These are phyloP conservation scores for Wickerhamomyces ciferrii DNA, from an alignment of 805 yeast species.

Conservation along the genomic window DNA sequence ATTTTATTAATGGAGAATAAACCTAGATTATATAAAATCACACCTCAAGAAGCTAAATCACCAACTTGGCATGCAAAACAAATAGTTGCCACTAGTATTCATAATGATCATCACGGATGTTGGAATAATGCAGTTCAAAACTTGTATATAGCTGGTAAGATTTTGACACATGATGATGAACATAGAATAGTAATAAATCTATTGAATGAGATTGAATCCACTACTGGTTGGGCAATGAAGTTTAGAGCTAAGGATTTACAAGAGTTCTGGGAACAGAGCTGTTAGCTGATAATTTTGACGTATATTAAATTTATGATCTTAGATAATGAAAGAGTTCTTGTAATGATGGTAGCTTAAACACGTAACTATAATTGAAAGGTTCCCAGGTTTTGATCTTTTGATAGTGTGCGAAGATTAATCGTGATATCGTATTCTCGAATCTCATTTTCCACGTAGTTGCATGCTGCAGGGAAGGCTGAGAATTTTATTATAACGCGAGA, in stretches of 20 bases:
- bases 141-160: constrained; percentile 18
- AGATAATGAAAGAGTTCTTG: too few species aligned
- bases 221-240: constrained; percentile 29
- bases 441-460: too few species aligned
- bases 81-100: constrained; percentile 14
- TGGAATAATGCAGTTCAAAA: constrained; percentile 20
- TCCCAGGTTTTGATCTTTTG: too few species aligned
- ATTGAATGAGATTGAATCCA: constrained; percentile 21
- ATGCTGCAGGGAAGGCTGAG: too few species aligned
- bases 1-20: constrained; percentile 34
- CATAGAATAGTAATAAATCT: constrained; percentile 24
- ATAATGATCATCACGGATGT: constrained; percentile 19
- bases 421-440: too few species aligned
- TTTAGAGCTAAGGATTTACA: constrained; percentile 23
- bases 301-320: too few species aligned
- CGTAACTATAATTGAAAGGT: too few species aligned
- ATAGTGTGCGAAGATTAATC: too few species aligned
- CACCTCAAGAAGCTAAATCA: constrained; percentile 11
- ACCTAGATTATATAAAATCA: constrained; percentile 29
- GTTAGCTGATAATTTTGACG: neutral
- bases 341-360: too few species aligned
- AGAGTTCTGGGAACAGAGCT: constrained; percentile 21
- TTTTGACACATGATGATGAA: constrained; percentile 19
- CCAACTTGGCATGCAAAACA: constrained; percentile 22
- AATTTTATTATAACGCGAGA: too few species aligned